Base-by-base conservation (phyloP, 306 rosid species). In the Prosopis cineraria region DNA sequence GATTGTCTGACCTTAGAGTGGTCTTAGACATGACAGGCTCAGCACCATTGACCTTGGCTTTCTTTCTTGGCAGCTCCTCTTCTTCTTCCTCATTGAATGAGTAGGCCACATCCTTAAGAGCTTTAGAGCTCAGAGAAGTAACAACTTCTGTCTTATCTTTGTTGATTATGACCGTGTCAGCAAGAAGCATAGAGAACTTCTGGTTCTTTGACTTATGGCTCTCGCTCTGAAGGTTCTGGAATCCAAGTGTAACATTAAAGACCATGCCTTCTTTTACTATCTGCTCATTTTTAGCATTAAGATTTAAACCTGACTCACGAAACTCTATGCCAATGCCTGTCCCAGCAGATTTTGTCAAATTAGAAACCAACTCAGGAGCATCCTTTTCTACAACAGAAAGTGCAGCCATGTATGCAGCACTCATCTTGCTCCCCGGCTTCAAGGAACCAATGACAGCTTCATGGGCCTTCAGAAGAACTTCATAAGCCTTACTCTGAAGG, bases 321-420 rank as follows among this genome's bases (percentile, higher is more conserved):
- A 94, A 94, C 86, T 94, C 98, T 78, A 94, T 91, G 22, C 98
- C 98, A 20, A 92, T 87, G 77, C 97, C 97, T 27, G 97, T 94
- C 64, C 98, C 98, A 39, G 97, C 91, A 75, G 98, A 89, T 67
- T 94, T 94, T 70, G 97, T 90, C 84, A 94, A 87, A 74, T 85
- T 81, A 24, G 92, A 72, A 81, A 86, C 74, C 68, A 94, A 84
- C 27, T 94, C 97, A 22, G 97, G 93, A 68, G 95, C 90, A 41
- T 92, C 97, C 84, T 78, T 91, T 87, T 94, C 86, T 50, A 94
- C 95, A 11, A 92, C 85, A 59, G 97, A 87, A 63, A 90, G 78
- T 37, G 95, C 98, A 55, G 98, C 93, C 84, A 78, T 85, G 81
- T 90, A 94, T 58, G 97, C 97, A 19, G 89, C 86, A 80, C 86